Percentiles rank a stretch among this genome's conserved stretches.
Evolutionary conservation across 2,329 filamentous ascomycete genomes (phyloP).

Genomic region (Fusarium humuli): DNA sequence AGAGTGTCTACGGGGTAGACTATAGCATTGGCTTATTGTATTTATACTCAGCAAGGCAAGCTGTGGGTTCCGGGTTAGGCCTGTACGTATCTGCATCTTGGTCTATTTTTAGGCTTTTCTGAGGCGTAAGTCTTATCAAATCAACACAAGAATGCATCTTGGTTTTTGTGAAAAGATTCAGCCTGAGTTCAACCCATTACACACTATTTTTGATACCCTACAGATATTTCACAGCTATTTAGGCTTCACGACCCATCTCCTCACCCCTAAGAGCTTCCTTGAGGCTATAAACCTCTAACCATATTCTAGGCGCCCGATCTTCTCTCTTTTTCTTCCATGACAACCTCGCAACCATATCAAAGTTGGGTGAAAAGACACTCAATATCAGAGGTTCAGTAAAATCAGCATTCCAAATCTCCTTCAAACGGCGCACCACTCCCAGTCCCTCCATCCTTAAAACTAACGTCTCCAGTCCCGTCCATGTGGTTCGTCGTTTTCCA

Average conservation of each 20-base stretch:
- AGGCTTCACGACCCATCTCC: too few relatives aligned
- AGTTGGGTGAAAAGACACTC: background rate
- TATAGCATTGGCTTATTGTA: accelerated
- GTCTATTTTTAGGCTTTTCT: too few relatives aligned
- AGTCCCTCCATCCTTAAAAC: background rate
- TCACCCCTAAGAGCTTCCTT: background rate
- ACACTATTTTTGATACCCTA: too few relatives aligned
- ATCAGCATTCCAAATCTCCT: background rate
- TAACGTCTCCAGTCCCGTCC: background rate
- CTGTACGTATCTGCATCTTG: background rate
- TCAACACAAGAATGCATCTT: too few relatives aligned
- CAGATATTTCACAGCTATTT: too few relatives aligned
- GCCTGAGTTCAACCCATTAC: too few relatives aligned
- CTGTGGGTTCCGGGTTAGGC: too few relatives aligned
- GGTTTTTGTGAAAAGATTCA: too few relatives aligned
- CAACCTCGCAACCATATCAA: background rate
- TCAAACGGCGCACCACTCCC: background rate
- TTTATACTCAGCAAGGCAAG: background rate
- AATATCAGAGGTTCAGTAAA: background rate
- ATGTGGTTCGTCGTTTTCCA: background rate
- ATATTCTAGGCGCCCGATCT: background rate
- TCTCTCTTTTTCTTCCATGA: background rate
- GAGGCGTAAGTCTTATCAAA: too few relatives aligned
- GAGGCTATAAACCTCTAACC: background rate
- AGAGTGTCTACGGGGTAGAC: accelerated